A percentile compares a stretch with the other conserved stretches of the same genome.
Evolutionary conservation across 257 asterid genomes (phyloP).

Genomic region (Nicotiana noctiflora): DNA sequence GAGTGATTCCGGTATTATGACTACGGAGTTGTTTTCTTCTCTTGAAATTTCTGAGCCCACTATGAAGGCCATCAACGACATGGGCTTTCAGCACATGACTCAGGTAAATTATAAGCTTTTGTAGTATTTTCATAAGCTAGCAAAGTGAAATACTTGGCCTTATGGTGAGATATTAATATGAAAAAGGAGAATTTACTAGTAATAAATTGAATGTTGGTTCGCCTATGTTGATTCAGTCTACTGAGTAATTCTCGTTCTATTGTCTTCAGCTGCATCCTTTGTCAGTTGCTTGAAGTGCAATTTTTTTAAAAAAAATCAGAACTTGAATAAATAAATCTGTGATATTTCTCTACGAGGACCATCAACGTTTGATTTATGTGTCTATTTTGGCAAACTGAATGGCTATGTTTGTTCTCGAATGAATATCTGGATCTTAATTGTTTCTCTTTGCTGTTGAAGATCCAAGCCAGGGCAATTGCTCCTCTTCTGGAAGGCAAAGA

Average conservation of each 20-base stretch:
- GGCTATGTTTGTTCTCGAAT: background rate
- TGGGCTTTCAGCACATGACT: conserved; percentile 76
- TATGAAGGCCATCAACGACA: conserved; percentile 63
- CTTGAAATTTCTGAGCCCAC: conserved; percentile 58
- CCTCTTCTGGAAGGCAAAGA: conserved; percentile 79
- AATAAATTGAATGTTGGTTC: background rate
- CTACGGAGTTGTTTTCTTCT: conserved; percentile 46
- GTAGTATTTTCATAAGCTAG: background rate
- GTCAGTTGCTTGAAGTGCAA: background rate
- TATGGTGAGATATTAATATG: background rate
- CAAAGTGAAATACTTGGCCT: background rate
- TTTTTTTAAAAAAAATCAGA: background rate
- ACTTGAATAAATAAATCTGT: background rate
- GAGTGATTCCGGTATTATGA: conserved; percentile 80
- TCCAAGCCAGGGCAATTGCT: conserved; percentile 84
- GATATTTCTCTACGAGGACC: background rate
- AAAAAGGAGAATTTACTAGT: background rate
- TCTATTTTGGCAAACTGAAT: background rate
- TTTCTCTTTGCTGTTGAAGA: conserved; percentile 35
- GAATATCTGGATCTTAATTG: background rate
- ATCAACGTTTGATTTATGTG: background rate
- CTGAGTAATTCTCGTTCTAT: background rate
- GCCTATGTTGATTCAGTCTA: background rate
- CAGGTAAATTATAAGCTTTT: conserved; percentile 42
- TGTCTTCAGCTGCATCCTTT: background rate